phyloP scores from a whole-genome alignment of 371 early-diverging fungal species.

The Rhizomucor pusillus region DNA sequence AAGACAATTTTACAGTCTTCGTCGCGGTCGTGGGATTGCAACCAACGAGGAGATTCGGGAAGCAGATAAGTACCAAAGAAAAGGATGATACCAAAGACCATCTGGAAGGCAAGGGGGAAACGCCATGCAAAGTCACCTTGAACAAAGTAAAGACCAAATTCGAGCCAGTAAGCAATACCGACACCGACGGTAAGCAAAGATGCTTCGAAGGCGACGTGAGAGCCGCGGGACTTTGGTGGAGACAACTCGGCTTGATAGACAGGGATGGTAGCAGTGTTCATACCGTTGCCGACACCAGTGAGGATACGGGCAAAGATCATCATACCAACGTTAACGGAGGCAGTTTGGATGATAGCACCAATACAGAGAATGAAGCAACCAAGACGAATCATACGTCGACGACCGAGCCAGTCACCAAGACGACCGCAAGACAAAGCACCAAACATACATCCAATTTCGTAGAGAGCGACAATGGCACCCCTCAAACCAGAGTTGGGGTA shows the following conservation, averaged over 20 bases:
- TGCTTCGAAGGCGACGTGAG: constrained; percentile 41
- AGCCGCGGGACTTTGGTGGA: constrained; percentile 42
- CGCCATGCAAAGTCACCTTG: constrained; percentile 39
- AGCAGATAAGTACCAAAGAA: constrained; percentile 40
- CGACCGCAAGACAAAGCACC: constrained; percentile 27
- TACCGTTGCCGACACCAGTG: constrained; percentile 49
- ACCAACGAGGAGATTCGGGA: constrained; percentile 63
- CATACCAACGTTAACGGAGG: constrained; percentile 28
- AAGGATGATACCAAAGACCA: constrained; percentile 41
- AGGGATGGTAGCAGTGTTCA: constrained; percentile 48
- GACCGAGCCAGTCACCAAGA: constrained; percentile 33
- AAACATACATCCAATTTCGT: constrained; percentile 33
- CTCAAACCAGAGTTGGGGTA: constrained; percentile 24
- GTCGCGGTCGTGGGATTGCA: constrained; percentile 42
- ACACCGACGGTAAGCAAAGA: constrained; percentile 33
- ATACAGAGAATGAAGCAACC: constrained; percentile 31
- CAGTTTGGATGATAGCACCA: constrained; percentile 34
- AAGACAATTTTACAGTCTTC: constrained; percentile 39
- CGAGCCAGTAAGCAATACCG: constrained; percentile 42
- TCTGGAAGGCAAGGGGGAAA: constrained; percentile 46
- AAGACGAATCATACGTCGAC: constrained; percentile 31
- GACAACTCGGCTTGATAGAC: constrained; percentile 50
- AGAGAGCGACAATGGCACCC: constrained; percentile 31
- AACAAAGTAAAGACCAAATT: constrained; percentile 35
- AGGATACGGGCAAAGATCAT: constrained; percentile 47